A percentile compares a stretch with the other conserved stretches of the same genome.
Evolutionary conservation across 1,284 basidiomycete species (phyloP).

Genomic region (Baeospora myosura): DNA sequence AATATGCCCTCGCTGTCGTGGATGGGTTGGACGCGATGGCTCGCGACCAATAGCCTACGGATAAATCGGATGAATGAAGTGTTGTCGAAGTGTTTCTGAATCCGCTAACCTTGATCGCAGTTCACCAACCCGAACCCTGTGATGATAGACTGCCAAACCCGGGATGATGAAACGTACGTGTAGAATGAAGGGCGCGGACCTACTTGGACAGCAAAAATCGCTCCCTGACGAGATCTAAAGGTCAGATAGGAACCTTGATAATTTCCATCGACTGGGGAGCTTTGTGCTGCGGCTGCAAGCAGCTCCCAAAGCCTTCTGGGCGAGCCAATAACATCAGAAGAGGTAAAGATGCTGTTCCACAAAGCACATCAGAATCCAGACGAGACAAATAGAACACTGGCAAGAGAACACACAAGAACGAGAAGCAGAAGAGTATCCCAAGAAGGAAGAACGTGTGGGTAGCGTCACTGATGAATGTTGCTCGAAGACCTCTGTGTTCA

Average conservation of each 20-base stretch:
- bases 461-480: constrained; percentile 49
- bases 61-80: neutral
- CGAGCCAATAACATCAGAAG: constrained; percentile 21
- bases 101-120: constrained; percentile 38
- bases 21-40: constrained; percentile 42
- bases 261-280: constrained; percentile 43
- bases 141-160: too few species aligned
- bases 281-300: constrained; percentile 33
- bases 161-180: too few species aligned
- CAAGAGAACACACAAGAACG: neutral
- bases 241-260: constrained; percentile 49
- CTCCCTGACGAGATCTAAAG: too few species aligned
- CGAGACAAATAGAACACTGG: constrained; percentile 26
- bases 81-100: neutral
- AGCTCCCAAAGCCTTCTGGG: constrained; percentile 36
- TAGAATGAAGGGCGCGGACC: too few species aligned
- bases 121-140: too few species aligned
- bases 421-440: constrained; percentile 20
- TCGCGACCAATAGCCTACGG: constrained; percentile 43
- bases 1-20: constrained; percentile 44
- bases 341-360: neutral
- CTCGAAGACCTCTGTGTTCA: constrained; percentile 40
- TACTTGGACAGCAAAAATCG: too few species aligned
- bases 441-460: constrained; percentile 46
- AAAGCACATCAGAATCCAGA: constrained; percentile 33